Conservation (phyloP, 495 filamentous ascomycete genomes). For the Annulohypoxylon nitens region DNA sequence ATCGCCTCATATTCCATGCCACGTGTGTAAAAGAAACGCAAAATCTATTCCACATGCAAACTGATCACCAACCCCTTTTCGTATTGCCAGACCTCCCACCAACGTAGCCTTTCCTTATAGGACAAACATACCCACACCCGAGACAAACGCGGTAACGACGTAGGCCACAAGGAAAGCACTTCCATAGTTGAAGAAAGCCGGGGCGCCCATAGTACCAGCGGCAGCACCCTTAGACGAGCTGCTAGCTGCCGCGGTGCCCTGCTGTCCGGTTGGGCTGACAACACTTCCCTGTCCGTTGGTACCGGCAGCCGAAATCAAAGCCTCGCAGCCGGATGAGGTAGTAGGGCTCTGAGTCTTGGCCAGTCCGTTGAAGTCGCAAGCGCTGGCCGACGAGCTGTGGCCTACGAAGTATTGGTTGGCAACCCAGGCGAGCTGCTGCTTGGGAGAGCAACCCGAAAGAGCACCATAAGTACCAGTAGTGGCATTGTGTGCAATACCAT, state of each 20-base stretch:
- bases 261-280: constrained; percentile 37
- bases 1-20: constrained; percentile 24
- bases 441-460: constrained; percentile 85
- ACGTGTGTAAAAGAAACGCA: constrained; percentile 26
- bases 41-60: constrained; percentile 40
- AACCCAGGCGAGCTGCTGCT: constrained; percentile 82
- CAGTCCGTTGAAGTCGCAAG: constrained; percentile 83
- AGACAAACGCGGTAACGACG: constrained; percentile 67
- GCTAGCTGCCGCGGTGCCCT: constrained; percentile 53
- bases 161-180: constrained; percentile 71
- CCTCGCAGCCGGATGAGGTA: constrained; percentile 57
- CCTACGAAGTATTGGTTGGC: constrained; percentile 83
- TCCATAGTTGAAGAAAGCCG: constrained; percentile 69
- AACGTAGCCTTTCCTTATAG: constrained; percentile 61
- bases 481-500: constrained; percentile 77
- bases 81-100: constrained; percentile 22
- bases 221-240: constrained; percentile 41
- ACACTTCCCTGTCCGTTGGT: constrained; percentile 53
- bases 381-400: constrained; percentile 65
- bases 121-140: constrained; percentile 76
- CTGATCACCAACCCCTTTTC: constrained; percentile 28
- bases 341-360: constrained; percentile 63
- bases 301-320: constrained; percentile 56
- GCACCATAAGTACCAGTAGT: constrained; percentile 84
- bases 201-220: constrained; percentile 56